Evolutionary conservation across 2,329 filamentous ascomycete genomes (phyloP).

Genomic region (Pseudogymnoascus sp.): DNA sequence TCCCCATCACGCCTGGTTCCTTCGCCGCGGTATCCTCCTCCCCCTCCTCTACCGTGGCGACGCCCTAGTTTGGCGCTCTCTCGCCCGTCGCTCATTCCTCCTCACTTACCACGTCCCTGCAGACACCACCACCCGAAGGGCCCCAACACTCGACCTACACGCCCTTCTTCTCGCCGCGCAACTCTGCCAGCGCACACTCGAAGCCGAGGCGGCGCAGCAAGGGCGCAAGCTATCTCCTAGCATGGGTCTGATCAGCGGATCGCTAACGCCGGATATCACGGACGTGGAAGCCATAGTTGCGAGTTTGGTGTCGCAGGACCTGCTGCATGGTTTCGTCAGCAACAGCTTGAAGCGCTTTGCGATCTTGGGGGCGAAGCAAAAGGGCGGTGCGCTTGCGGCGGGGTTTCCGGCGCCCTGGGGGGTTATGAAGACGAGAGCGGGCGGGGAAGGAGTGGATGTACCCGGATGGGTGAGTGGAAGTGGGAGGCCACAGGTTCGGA

Average conservation of each 20-base stretch:
- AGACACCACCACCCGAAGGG: constrained; percentile 47
- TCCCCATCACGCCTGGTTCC: constrained; percentile 61
- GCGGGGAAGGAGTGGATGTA: constrained; percentile 48
- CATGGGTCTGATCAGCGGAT: constrained; percentile 56
- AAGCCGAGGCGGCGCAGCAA: constrained; percentile 23
- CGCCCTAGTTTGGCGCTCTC: constrained; percentile 73
- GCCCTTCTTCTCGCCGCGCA: constrained; percentile 57
- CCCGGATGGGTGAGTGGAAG: constrained; percentile 62
- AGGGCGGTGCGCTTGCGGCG: constrained; percentile 53
- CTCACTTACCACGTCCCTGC: constrained; percentile 65
- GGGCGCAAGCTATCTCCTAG: constrained; percentile 47
- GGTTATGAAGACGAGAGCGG: constrained; percentile 54
- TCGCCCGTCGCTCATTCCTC: constrained; percentile 70
- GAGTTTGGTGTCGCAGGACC: constrained; percentile 68
- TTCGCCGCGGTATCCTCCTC: constrained; percentile 66
- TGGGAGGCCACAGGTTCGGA: constrained; percentile 20
- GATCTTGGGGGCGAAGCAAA: constrained; percentile 66
- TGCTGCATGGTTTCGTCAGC: constrained; percentile 77
- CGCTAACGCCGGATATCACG: constrained; percentile 47
- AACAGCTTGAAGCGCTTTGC: constrained; percentile 71
- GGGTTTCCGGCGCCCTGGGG: constrained; percentile 72
- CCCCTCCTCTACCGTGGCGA: constrained; percentile 70
- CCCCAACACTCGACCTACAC: constrained; percentile 66
- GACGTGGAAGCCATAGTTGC: constrained; percentile 73
- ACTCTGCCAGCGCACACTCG: constrained; percentile 56